Evolutionary conservation across 2,329 filamentous ascomycete species (phyloP).

Genomic region (Talaromyces amestolkiae): DNA sequence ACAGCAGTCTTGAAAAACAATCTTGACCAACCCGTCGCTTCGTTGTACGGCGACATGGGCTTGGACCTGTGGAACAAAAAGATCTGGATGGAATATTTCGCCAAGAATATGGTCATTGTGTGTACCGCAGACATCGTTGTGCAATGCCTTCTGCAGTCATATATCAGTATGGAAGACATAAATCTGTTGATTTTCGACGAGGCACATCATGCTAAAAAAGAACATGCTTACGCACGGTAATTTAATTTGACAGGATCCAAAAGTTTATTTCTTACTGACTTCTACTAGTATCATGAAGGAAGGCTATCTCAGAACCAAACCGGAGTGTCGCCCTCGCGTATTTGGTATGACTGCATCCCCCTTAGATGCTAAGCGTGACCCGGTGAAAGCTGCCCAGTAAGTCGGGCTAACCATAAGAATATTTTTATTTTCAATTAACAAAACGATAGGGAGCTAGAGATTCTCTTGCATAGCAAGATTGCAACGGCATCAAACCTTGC

Average conservation of each 20-base stretch:
- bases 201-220: slow-evolving; percentile 92
- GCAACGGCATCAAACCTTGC: slow-evolving; percentile 67
- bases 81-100: slow-evolving; percentile 59
- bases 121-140: slow-evolving; percentile 87
- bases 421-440: slow-evolving; percentile 17
- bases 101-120: slow-evolving; percentile 76
- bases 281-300: slow-evolving; percentile 72
- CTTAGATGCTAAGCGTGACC: slow-evolving; percentile 75
- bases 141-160: slow-evolving; percentile 73
- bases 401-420: slow-evolving; percentile 13
- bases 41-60: slow-evolving; percentile 70
- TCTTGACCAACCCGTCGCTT: slow-evolving; percentile 70
- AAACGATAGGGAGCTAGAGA: slow-evolving; percentile 62
- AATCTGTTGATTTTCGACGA: slow-evolving; percentile 94
- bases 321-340: slow-evolving; percentile 64
- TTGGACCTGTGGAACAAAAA: slow-evolving; percentile 60
- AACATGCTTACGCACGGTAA: slow-evolving; percentile 77
- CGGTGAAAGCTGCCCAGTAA: slow-evolving; percentile 63
- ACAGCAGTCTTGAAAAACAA: slow-evolving; percentile 77
- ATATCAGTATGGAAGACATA: slow-evolving; percentile 75
- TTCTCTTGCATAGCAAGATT: slow-evolving; percentile 75
- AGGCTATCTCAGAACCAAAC: slow-evolving; percentile 63
- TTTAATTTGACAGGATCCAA: slow-evolving; percentile 5
- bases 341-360: slow-evolving; percentile 98
- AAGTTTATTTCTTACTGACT: background rate